These are phyloP conservation scores for Kodamaea fukazawae DNA, from an alignment of 805 yeast genomes.

Conservation along the genomic window DNA sequence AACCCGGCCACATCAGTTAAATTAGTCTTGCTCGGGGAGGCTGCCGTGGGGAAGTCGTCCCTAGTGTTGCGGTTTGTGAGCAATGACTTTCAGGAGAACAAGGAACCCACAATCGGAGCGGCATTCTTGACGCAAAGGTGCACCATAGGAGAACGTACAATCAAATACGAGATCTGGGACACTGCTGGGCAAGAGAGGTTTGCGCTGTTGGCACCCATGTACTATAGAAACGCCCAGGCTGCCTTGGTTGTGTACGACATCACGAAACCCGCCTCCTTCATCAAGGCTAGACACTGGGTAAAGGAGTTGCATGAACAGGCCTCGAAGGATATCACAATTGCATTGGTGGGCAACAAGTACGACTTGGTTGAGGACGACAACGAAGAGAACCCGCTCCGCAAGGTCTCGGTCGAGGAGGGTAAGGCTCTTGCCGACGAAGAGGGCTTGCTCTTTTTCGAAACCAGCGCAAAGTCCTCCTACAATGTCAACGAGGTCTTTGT, in stretches of 20 bases:
- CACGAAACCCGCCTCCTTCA: conserved; percentile 90
- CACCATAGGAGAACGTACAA: conserved; percentile 77
- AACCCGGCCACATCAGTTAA: conserved; percentile 70
- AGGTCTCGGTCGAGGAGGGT: conserved; percentile 86
- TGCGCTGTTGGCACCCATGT: conserved; percentile 95
- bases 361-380: conserved; percentile 66
- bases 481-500: conserved; percentile 90
- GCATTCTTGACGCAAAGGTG: conserved; percentile 95
- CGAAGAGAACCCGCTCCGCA: conserved; percentile 52
- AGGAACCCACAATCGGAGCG: conserved; percentile 98
- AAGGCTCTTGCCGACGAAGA: conserved; percentile 86
- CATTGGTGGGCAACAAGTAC: conserved; percentile 88
- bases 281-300: conserved; percentile 96
- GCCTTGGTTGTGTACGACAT: conserved; percentile 94
- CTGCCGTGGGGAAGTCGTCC: conserved; percentile 96
- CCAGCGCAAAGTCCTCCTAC: conserved; percentile 86
- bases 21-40: conserved; percentile 90
- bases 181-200: conserved; percentile 98
- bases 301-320: conserved; percentile 95
- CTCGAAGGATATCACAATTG: conserved; percentile 84
- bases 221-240: conserved; percentile 95
- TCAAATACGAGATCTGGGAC: conserved; percentile 94
- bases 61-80: conserved; percentile 88
- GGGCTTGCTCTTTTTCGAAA: conserved; percentile 85
- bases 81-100: conserved; percentile 94